A percentile compares a stretch with the other conserved stretches of the same genome.
Conservation (phyloP, 2,329 filamentous ascomycete species). For the Fusarium humuli region DNA sequence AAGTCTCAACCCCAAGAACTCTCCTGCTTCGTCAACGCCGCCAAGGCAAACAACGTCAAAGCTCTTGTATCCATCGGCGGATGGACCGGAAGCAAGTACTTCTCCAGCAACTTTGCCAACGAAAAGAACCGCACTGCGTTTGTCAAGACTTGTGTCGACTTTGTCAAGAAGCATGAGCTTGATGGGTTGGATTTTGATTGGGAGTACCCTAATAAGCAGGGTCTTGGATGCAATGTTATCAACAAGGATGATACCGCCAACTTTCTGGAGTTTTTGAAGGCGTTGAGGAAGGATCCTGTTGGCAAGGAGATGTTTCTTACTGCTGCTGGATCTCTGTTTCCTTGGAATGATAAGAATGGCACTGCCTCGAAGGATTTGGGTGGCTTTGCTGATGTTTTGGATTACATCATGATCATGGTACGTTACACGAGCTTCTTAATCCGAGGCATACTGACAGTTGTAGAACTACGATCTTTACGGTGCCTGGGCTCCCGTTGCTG, state of each 20-base stretch:
- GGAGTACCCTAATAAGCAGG: slow-evolving; percentile 41
- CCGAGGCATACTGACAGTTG: background rate
- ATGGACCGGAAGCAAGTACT: slow-evolving; percentile 33
- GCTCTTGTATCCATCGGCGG: slow-evolving; percentile 36
- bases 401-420: slow-evolving; percentile 44
- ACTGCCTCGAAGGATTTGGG: slow-evolving; percentile 22
- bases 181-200: slow-evolving; percentile 41
- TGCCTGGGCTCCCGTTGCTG: slow-evolving; percentile 31
- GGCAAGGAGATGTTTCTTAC: slow-evolving; percentile 31
- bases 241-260: slow-evolving; percentile 37
- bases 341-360: slow-evolving; percentile 35
- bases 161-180: slow-evolving; percentile 28
- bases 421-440: accelerated
- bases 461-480: slow-evolving; percentile 42
- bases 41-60: slow-evolving; percentile 37
- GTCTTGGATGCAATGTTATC: slow-evolving; percentile 41
- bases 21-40: slow-evolving; percentile 24
- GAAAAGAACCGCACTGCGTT: slow-evolving; percentile 39
- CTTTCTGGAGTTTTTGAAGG: slow-evolving; percentile 35
- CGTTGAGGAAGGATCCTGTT: slow-evolving; percentile 29
- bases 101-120: slow-evolving; percentile 31
- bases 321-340: slow-evolving; percentile 34
- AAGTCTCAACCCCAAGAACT: slow-evolving; percentile 23
- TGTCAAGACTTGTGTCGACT: slow-evolving; percentile 17
- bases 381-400: slow-evolving; percentile 34